phyloP scores from a whole-genome alignment of 371 early-diverging fungal genomes.

The Syncephalastrum racemosum region DNA sequence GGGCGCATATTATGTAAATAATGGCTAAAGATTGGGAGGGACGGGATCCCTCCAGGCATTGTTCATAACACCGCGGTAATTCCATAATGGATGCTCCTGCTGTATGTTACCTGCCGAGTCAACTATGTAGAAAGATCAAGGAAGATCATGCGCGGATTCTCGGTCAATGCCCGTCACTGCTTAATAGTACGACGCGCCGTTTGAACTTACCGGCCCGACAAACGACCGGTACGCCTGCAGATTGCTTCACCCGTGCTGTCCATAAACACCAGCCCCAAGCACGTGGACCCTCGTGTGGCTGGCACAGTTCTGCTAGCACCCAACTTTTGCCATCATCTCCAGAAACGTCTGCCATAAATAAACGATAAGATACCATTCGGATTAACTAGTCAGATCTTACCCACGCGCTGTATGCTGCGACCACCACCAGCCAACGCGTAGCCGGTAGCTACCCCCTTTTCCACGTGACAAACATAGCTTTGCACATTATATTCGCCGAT shows the following conservation, averaged over 20 bases:
- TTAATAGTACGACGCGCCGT: not conserved
- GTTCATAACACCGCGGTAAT: slow-evolving; percentile 84
- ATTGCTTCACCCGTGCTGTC: slow-evolving; percentile 51
- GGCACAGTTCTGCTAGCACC: slow-evolving; percentile 56
- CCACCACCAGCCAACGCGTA: slow-evolving; percentile 58
- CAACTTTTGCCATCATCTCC: slow-evolving; percentile 83
- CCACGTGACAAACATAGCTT: slow-evolving; percentile 56
- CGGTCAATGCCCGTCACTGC: not conserved
- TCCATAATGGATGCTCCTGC: slow-evolving; percentile 79
- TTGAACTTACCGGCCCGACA: slow-evolving; percentile 67
- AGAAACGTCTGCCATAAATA: slow-evolving; percentile 61
- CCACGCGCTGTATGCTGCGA: slow-evolving; percentile 68
- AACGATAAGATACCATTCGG: not conserved
- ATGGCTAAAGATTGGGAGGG: not conserved
- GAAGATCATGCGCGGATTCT: not conserved
- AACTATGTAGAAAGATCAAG: slow-evolving; percentile 29
- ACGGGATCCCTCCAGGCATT: slow-evolving; percentile 53
- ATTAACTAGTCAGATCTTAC: slow-evolving; percentile 15
- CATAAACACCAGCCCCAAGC: slow-evolving; percentile 82
- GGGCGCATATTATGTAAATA: too few relatives aligned
- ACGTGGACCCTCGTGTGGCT: slow-evolving; percentile 27
- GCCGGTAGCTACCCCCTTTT: slow-evolving; percentile 25
- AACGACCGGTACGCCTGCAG: slow-evolving; percentile 42
- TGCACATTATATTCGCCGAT: slow-evolving; percentile 81
- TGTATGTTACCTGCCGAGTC: slow-evolving; percentile 79